Conservation (phyloP, 1,284 basidiomycete genomes). For the Clitocybe nebularis region DNA sequence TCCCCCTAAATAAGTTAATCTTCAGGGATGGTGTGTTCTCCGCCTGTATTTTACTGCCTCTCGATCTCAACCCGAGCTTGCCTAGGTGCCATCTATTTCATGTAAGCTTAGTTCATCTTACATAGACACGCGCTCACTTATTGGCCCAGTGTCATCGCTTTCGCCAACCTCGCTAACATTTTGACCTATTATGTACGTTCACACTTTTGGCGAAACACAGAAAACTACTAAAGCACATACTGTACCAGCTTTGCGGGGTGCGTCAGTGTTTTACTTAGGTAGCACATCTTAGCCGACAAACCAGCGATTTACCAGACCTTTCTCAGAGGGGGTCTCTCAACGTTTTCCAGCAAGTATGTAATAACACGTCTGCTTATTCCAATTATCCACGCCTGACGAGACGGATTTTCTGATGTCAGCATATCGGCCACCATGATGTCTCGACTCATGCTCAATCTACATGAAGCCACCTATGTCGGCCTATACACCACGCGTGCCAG, state of each 20-base stretch:
- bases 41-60: not conserved
- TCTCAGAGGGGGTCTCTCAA: conserved; percentile 12
- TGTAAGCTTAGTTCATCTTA: conserved; percentile 18
- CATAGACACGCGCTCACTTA: too few species aligned
- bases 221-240: not conserved
- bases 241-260: conserved; percentile 12
- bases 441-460: conserved; percentile 15
- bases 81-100: conserved; percentile 32
- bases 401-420: conserved; percentile 1
- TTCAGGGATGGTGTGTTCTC: conserved; percentile 32
- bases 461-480: conserved; percentile 6
- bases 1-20: conserved; percentile 27
- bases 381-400: not conserved
- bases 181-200: conserved; percentile 36
- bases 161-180: conserved; percentile 34
- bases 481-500: conserved; percentile 2
- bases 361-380: not conserved
- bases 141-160: conserved; percentile 28
- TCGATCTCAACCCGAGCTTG: not conserved
- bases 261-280: not conserved
- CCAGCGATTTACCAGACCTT: conserved; percentile 6
- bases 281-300: not conserved
- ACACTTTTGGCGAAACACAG: not conserved
- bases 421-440: conserved; percentile 13
- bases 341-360: conserved; percentile 11